Evolutionary conservation across 768 basidiomycete species (phyloP).

Genomic region (Gyrodon lividus): DNA sequence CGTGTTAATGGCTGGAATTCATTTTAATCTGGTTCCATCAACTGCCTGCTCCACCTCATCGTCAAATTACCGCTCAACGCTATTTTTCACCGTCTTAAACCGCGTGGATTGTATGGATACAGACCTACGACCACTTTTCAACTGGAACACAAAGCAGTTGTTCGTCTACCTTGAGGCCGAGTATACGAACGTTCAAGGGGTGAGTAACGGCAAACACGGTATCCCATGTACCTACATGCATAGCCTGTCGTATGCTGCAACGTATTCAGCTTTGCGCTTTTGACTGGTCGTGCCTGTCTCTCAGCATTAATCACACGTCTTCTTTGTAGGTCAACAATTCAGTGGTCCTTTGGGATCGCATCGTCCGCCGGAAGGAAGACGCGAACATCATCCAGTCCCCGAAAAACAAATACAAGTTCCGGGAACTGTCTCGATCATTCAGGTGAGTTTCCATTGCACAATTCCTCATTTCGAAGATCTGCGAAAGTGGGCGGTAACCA

Average conservation of each 20-base stretch:
- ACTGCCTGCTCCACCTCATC: slow-evolving; percentile 7
- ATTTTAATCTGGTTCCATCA: slow-evolving; percentile 18
- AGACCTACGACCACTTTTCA: slow-evolving; percentile 83
- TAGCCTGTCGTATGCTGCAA: slow-evolving; percentile 5
- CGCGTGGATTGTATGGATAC: slow-evolving; percentile 3
- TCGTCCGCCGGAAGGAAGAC: slow-evolving; percentile 77
- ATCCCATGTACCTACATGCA: neutral
- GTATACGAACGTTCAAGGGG: slow-evolving; percentile 71
- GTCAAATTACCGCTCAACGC: slow-evolving; percentile 16
- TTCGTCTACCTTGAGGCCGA: slow-evolving; percentile 87
- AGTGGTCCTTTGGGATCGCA: slow-evolving; percentile 91
- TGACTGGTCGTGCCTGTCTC: slow-evolving; percentile 14
- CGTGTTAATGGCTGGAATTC: slow-evolving; percentile 27
- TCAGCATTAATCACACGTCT: slow-evolving; percentile 10
- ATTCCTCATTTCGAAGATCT: neutral
- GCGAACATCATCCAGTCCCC: slow-evolving; percentile 51
- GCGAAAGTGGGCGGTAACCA: slow-evolving; percentile 10
- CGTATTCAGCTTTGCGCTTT: slow-evolving; percentile 18
- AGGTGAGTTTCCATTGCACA: slow-evolving; percentile 48
- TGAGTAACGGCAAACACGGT: slow-evolving; percentile 39
- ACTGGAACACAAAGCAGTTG: slow-evolving; percentile 97
- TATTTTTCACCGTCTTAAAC: neutral
- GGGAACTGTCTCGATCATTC: slow-evolving; percentile 72
- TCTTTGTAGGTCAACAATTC: slow-evolving; percentile 59
- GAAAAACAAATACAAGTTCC: slow-evolving; percentile 83